Evolutionary conservation across 2,329 filamentous ascomycete genomes (phyloP).

Genomic region (Fusarium tjaetaba): DNA sequence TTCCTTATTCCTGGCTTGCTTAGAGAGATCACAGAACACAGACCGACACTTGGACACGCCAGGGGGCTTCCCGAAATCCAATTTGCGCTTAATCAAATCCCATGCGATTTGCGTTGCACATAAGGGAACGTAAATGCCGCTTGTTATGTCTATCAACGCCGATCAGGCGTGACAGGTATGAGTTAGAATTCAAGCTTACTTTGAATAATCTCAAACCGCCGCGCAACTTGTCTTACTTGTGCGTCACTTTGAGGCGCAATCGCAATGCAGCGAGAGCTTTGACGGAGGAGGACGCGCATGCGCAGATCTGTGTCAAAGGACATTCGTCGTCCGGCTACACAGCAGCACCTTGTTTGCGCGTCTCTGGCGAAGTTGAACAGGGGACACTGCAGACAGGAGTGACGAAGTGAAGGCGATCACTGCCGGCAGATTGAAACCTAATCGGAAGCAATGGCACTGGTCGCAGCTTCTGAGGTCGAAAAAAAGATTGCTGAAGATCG

Average conservation of each 20-base stretch:
- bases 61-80: constrained; percentile 15
- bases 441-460: background rate
- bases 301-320: constrained; percentile 8
- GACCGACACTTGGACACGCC: constrained; percentile 25
- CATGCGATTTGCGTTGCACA: constrained; percentile 29
- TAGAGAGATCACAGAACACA: constrained; percentile 1
- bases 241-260: constrained; percentile 29
- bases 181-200: constrained; percentile 45
- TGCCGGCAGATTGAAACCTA: constrained; percentile 2
- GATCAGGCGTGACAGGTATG: constrained; percentile 30
- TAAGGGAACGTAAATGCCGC: constrained; percentile 18
- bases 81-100: constrained; percentile 23
- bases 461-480: background rate
- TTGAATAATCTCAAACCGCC: constrained; percentile 41
- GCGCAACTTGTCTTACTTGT: constrained; percentile 40
- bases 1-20: constrained; percentile 4
- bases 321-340: constrained; percentile 19
- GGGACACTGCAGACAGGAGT: constrained; percentile 2
- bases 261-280: background rate
- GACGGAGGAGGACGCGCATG: constrained; percentile 7
- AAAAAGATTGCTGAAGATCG: background rate
- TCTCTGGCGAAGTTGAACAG: constrained; percentile 1
- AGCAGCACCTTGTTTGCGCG: constrained; percentile 13
- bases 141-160: constrained; percentile 30
- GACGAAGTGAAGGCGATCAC: constrained; percentile 9